A percentile compares a stretch with the other conserved stretches of the same genome.
These are phyloP conservation scores for Blepharisma undulans DNA, from an alignment of 169 alveolate genomes.

Conservation along the genomic window DNA sequence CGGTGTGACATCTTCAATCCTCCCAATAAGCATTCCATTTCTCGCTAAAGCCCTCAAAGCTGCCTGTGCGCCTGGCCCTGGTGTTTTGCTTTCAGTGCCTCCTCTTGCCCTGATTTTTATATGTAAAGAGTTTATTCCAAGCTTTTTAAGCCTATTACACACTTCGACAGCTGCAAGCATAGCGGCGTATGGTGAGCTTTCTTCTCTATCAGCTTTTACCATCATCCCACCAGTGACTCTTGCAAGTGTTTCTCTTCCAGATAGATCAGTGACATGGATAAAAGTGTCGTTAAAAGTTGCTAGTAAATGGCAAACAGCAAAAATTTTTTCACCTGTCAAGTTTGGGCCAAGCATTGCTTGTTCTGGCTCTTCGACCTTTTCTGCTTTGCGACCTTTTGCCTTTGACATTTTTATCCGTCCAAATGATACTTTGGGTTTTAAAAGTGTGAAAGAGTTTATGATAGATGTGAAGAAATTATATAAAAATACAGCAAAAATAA, in stretches of 20 bases:
- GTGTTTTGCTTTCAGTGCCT: slow-evolving; percentile 96
- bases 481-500: no score
- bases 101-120: slow-evolving; percentile 96
- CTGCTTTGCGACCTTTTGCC: slow-evolving; percentile 47
- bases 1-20: slow-evolving; percentile 99
- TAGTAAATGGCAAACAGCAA: slow-evolving; percentile 98
- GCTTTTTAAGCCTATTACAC: slow-evolving; percentile 94
- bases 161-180: slow-evolving; percentile 99
- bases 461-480: no score
- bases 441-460: not conserved
- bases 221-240: slow-evolving; percentile 99
- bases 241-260: slow-evolving; percentile 99
- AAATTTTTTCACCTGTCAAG: slow-evolving; percentile 89
- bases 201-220: slow-evolving; percentile 99
- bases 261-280: slow-evolving; percentile 99
- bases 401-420: slow-evolving; percentile 7
- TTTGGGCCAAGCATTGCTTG: slow-evolving; percentile 46
- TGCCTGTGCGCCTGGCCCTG: slow-evolving; percentile 99
- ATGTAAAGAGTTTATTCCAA: slow-evolving; percentile 98
- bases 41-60: slow-evolving; percentile 99
- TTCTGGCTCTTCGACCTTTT: slow-evolving; percentile 48
- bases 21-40: slow-evolving; percentile 98
- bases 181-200: slow-evolving; percentile 99
- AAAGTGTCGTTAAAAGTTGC: slow-evolving; percentile 99
- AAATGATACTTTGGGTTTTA: not conserved